Evolutionary conservation across 257 asterid genomes (phyloP).

Genomic region (Solanum verrucosum): DNA sequence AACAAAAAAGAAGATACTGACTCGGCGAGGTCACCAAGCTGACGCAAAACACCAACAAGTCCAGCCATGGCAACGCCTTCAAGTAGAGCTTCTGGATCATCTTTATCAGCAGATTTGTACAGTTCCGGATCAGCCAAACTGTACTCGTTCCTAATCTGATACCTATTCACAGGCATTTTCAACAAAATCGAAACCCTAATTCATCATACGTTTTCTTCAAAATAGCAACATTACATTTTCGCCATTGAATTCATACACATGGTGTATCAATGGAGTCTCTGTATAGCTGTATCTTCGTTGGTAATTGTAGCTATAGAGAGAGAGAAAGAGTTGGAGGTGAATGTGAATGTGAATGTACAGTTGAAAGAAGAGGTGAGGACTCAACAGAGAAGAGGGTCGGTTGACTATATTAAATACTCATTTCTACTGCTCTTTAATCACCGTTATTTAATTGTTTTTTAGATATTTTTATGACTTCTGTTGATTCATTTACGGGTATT

Average conservation of each 20-base stretch:
- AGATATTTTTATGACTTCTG: not conserved
- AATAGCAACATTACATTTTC: not conserved
- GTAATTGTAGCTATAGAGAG: not conserved
- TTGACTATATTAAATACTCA: not conserved
- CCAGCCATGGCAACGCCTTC: conserved; percentile 99
- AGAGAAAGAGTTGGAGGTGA: not conserved
- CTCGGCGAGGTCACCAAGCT: conserved; percentile 98
- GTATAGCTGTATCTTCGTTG: not conserved
- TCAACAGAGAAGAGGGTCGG: not conserved
- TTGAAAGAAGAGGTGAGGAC: not conserved
- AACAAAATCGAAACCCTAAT: conserved; percentile 10
- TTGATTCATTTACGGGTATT: too few relatives aligned
- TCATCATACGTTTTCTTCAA: not conserved
- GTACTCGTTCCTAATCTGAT: conserved; percentile 81
- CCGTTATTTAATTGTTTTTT: not conserved
- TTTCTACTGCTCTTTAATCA: not conserved
- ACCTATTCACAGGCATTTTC: conserved; percentile 79
- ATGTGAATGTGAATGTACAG: conserved; percentile 5
- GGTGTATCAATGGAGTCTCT: not conserved
- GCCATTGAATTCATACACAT: not conserved
- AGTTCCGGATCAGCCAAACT: conserved; percentile 91
- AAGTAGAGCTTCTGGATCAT: conserved; percentile 95
- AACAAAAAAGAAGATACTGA: conserved; percentile 17
- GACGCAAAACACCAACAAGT: conserved; percentile 95
- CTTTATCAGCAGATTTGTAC: conserved; percentile 82